Evolutionary conservation across 2,329 filamentous ascomycete species (phyloP).

Genomic region (Ambrosiella cleistominuta): DNA sequence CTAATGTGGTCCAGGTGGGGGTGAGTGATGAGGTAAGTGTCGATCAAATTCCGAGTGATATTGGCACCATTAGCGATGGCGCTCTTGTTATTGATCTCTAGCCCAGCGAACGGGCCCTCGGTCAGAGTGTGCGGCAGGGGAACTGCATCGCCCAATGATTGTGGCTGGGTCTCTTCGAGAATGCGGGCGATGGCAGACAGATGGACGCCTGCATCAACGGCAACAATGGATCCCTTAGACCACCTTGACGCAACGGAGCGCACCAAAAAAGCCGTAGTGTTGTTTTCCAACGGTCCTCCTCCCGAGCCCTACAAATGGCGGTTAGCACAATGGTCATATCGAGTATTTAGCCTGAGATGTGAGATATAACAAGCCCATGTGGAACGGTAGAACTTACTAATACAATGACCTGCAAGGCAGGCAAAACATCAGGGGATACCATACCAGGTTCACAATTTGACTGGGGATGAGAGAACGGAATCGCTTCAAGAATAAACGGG

Average conservation of each 20-base stretch:
- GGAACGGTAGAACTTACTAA: slow-evolving; percentile 36
- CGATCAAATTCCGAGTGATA: slow-evolving; percentile 62
- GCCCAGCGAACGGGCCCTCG: slow-evolving; percentile 61
- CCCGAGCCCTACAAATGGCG: slow-evolving; percentile 52
- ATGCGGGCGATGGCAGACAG: slow-evolving; percentile 71
- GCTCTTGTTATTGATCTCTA: slow-evolving; percentile 49
- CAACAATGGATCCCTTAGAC: slow-evolving; percentile 65
- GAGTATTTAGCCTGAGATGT: background rate
- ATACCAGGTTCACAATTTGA: background rate
- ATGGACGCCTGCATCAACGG: slow-evolving; percentile 88
- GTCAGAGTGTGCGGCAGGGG: slow-evolving; percentile 35
- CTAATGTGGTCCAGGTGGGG: slow-evolving; percentile 92
- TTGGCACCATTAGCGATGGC: slow-evolving; percentile 64
- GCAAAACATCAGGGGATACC: slow-evolving; percentile 17
- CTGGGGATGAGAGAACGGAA: background rate
- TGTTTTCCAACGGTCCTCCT: slow-evolving; percentile 78
- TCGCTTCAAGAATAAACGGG: background rate
- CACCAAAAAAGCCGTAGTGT: slow-evolving; percentile 76
- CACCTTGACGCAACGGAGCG: slow-evolving; percentile 64
- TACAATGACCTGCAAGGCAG: slow-evolving; percentile 56
- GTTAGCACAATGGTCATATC: slow-evolving; percentile 15
- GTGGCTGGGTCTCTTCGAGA: slow-evolving; percentile 38
- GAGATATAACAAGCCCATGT: background rate
- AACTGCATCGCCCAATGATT: slow-evolving; percentile 20
- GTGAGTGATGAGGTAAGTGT: slow-evolving; percentile 84